Conservation (phyloP, 1,139 yeast species). For the Geotrichum australiense region DNA sequence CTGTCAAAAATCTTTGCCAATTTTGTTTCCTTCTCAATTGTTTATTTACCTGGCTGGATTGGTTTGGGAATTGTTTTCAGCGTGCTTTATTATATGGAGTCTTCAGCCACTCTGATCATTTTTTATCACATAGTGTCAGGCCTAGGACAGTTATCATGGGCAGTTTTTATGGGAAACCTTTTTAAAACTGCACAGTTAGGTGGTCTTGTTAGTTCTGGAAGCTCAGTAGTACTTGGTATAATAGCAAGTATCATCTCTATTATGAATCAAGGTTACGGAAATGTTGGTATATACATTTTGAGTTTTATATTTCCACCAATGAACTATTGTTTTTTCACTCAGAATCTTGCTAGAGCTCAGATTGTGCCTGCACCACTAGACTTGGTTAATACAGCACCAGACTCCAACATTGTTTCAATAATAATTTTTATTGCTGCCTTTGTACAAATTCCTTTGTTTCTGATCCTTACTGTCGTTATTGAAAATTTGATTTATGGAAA, state of each 20-base stretch:
- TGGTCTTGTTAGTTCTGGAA: constrained; percentile 33
- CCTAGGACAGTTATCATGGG: constrained; percentile 30
- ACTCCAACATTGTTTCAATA: constrained; percentile 26
- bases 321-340: constrained; percentile 32
- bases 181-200: constrained; percentile 34
- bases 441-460: constrained; percentile 28
- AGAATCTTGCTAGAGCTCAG: constrained; percentile 30
- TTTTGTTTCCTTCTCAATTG: constrained; percentile 27
- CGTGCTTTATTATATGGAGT: constrained; percentile 24
- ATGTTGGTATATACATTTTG: constrained; percentile 29
- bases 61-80: constrained; percentile 27
- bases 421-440: constrained; percentile 31
- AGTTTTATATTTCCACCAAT: constrained; percentile 35
- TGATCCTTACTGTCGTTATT: constrained; percentile 24
- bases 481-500: constrained; percentile 29
- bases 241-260: constrained; percentile 31
- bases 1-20: constrained; percentile 27
- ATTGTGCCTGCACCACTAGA: constrained; percentile 23
- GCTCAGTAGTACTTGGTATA: constrained; percentile 32
- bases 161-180: constrained; percentile 31
- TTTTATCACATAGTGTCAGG: constrained; percentile 34
- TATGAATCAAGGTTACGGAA: constrained; percentile 24
- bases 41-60: constrained; percentile 34
- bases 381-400: constrained; percentile 28
- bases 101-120: constrained; percentile 29